Conservation (phyloP, 306 rosid species). For the Purshia tridentata region DNA sequence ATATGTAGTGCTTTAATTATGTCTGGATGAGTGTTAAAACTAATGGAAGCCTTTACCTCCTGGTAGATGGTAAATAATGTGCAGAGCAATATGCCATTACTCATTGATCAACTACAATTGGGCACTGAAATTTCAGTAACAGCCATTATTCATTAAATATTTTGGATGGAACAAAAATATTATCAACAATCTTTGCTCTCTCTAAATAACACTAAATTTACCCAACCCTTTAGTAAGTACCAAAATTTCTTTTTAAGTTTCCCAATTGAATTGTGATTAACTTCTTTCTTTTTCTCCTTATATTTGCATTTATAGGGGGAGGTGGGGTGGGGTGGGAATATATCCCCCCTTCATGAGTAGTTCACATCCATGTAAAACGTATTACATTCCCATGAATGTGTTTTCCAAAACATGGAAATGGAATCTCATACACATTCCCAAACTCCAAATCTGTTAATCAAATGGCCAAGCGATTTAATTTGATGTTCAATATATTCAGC, state of each 20-base stretch:
- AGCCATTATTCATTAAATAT: background rate
- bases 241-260: background rate
- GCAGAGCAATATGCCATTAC: background rate
- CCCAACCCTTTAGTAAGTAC: background rate
- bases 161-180: background rate
- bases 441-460: no score
- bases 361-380: no score
- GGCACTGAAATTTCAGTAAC: background rate
- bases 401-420: no score
- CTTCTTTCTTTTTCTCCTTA: background rate
- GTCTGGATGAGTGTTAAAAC: slow-evolving; percentile 22
- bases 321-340: no score
- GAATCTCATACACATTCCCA: no score
- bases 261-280: background rate
- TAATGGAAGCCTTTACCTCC: slow-evolving; percentile 12
- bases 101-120: background rate
- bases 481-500: no score
- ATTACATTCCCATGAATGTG: no score
- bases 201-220: background rate
- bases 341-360: no score
- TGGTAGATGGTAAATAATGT: background rate
- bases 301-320: background rate
- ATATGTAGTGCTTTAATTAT: slow-evolving; percentile 19
- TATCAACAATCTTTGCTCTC: no score
- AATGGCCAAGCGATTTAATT: no score